A percentile compares a stretch with the other conserved stretches of the same genome.
Evolutionary conservation across 2,329 filamentous ascomycete species (phyloP).

Genomic region (Aspergillus arachidicola): DNA sequence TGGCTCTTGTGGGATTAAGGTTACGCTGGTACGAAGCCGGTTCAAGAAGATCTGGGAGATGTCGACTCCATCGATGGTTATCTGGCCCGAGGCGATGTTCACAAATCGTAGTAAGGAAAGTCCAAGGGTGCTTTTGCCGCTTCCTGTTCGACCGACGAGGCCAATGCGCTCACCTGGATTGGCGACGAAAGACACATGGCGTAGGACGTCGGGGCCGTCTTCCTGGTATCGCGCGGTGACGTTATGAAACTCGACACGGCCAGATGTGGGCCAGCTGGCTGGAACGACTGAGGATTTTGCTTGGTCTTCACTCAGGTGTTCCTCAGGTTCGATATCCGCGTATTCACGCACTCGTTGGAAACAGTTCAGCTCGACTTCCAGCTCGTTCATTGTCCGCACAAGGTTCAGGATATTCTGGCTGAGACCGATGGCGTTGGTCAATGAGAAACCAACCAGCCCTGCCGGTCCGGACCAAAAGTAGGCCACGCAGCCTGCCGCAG

Average conservation of each 20-base stretch:
- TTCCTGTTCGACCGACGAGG: conserved; percentile 33
- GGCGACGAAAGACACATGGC: conserved; percentile 25
- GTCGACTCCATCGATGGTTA: conserved; percentile 60
- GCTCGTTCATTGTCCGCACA: conserved; percentile 58
- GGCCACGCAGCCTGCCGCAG: conserved; percentile 57
- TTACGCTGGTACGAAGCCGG: conserved; percentile 57
- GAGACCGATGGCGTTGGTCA: conserved; percentile 59
- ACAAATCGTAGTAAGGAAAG: conserved; percentile 60
- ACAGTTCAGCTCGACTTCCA: conserved; percentile 58
- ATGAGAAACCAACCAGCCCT: conserved; percentile 59
- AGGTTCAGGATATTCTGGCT: conserved; percentile 56
- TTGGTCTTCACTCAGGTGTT: conserved; percentile 15
- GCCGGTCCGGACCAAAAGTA: conserved; percentile 52
- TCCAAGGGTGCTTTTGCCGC: conserved; percentile 47
- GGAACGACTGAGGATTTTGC: conserved; percentile 14
- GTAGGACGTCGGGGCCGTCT: conserved; percentile 27
- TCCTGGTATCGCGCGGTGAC: conserved; percentile 27
- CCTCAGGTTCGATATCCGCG: conserved; percentile 27
- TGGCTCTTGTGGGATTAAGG: conserved; percentile 63
- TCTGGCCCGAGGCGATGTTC: conserved; percentile 52
- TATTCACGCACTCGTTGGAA: conserved; percentile 31
- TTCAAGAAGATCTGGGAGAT: conserved; percentile 56
- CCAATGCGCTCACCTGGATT: conserved; percentile 30
- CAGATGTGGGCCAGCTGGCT: conserved; percentile 28
- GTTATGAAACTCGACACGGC: conserved; percentile 27